phyloP scores from a whole-genome alignment of 805 yeast species.

The Torulaspora maleeae region DNA sequence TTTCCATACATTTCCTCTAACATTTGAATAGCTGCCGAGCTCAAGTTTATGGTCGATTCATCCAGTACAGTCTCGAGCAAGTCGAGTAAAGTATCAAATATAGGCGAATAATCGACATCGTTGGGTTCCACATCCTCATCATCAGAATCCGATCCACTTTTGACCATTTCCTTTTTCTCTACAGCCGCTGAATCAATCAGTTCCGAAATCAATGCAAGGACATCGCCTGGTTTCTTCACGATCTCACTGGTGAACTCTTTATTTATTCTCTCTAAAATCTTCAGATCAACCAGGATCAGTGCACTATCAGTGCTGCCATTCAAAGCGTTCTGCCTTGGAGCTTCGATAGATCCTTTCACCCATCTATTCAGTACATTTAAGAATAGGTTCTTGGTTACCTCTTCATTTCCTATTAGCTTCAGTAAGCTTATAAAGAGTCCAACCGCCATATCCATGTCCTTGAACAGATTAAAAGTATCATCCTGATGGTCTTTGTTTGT shows the following conservation, averaged over 20 bases:
- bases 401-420: conserved; percentile 44
- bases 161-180: conserved; percentile 27
- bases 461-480: conserved; percentile 30
- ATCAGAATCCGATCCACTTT: conserved; percentile 20
- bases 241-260: conserved; percentile 51
- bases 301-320: conserved; percentile 44
- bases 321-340: background rate
- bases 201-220: conserved; percentile 47
- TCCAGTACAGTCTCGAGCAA: conserved; percentile 38
- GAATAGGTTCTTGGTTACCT: conserved; percentile 45
- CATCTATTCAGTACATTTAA: conserved; percentile 54
- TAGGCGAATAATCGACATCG: conserved; percentile 6
- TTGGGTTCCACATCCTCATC: conserved; percentile 27
- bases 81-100: conserved; percentile 36
- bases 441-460: conserved; percentile 42
- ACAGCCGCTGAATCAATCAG: conserved; percentile 31
- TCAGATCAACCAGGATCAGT: conserved; percentile 52
- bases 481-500: background rate
- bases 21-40: conserved; percentile 20
- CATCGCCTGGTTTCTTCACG: conserved; percentile 45
- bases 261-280: conserved; percentile 59
- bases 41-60: conserved; percentile 23
- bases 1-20: conserved; percentile 32
- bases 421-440: conserved; percentile 44
- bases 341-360: conserved; percentile 36